phyloP scores from a whole-genome alignment of 768 basidiomycete genomes.

The Termitomyces sp. region DNA sequence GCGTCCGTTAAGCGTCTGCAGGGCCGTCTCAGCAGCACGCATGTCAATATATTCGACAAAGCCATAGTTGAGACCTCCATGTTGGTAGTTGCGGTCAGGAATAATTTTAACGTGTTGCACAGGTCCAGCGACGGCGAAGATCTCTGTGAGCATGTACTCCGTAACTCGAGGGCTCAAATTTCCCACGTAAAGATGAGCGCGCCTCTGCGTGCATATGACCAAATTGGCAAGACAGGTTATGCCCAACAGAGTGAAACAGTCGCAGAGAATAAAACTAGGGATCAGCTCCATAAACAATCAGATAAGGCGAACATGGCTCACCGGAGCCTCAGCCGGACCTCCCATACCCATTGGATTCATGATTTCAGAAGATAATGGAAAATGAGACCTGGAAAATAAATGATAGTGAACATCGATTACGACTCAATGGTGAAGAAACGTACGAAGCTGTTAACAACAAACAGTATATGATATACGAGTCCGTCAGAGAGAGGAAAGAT shows the following conservation, averaged over 20 bases:
- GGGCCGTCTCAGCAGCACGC: constrained; percentile 97
- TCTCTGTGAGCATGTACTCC: constrained; percentile 98
- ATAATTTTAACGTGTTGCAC: constrained; percentile 99
- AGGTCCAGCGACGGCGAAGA: constrained; percentile 93
- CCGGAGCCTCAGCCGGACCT: constrained; percentile 70
- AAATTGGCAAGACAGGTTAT: constrained; percentile 14
- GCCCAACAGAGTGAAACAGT: constrained; percentile 20
- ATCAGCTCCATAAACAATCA: constrained; percentile 24
- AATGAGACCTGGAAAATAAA: constrained; percentile 39
- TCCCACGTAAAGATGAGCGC: constrained; percentile 98
- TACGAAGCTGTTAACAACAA: constrained; percentile 49
- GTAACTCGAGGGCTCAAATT: constrained; percentile 97
- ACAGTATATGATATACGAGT: constrained; percentile 49
- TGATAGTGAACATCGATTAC: constrained; percentile 12
- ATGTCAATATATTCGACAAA: constrained; percentile 99
- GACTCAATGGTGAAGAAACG: constrained; percentile 16
- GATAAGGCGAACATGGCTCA: constrained; percentile 33
- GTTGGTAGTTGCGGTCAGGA: constrained; percentile 98
- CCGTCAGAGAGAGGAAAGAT: constrained; percentile 48
- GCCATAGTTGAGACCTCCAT: constrained; percentile 98
- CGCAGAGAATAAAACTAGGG: constrained; percentile 17
- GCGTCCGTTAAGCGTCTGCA: constrained; percentile 96
- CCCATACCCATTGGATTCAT: constrained; percentile 78
- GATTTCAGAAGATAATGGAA: constrained; percentile 50
- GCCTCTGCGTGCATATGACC: constrained; percentile 45